Evolutionary conservation across 192 early-diverging fungal genomes (phyloP).

Genomic region (Neocallimastix lanati): DNA sequence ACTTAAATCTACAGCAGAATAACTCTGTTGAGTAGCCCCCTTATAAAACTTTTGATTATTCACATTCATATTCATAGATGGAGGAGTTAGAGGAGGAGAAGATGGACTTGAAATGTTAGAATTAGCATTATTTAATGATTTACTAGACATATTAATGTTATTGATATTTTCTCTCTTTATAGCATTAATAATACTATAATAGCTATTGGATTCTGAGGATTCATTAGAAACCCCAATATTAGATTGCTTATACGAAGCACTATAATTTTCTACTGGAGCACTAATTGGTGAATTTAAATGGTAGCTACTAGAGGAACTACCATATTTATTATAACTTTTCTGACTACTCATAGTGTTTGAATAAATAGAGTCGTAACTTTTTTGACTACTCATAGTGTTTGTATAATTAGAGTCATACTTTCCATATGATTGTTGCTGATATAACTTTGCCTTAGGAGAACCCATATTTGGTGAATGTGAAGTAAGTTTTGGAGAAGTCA

Average conservation of each 20-base stretch:
- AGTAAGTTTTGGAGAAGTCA: too few relatives aligned
- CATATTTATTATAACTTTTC: too few relatives aligned
- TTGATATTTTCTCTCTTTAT: background rate
- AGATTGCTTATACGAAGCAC: background rate
- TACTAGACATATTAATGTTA: background rate
- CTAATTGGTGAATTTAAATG: background rate
- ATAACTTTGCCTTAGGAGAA: background rate
- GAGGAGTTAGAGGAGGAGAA: background rate
- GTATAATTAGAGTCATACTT: background rate
- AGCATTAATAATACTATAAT: background rate
- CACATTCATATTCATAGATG: background rate
- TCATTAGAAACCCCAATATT: background rate
- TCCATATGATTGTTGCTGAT: background rate
- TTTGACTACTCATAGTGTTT: background rate
- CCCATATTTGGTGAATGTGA: background rate
- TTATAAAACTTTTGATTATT: background rate
- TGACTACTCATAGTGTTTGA: background rate
- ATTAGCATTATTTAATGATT: background rate
- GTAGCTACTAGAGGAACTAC: background rate
- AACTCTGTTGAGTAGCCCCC: background rate
- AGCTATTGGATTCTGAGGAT: background rate
- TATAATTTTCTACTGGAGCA: background rate
- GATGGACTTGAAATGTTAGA: background rate
- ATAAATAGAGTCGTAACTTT: too few relatives aligned
- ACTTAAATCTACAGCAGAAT: background rate